These are phyloP conservation scores for Talaromyces sp. DNA, from an alignment of 2,329 filamentous ascomycete genomes.

Conservation along the genomic window DNA sequence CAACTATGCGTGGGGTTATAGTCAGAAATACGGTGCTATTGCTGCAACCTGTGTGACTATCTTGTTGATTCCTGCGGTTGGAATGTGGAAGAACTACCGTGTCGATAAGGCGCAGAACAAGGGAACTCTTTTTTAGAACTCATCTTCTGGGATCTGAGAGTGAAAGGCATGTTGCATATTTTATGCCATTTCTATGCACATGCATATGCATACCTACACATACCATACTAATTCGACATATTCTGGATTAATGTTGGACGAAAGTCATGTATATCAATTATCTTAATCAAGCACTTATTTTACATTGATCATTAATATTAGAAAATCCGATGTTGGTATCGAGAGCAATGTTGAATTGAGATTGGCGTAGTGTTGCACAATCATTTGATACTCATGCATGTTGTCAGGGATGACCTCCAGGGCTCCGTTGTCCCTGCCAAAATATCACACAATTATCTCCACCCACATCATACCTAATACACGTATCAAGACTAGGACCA, in stretches of 20 bases:
- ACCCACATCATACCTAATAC: background rate
- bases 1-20: slow-evolving; percentile 37
- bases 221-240: background rate
- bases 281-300: background rate
- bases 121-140: slow-evolving; percentile 28
- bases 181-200: background rate
- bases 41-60: slow-evolving; percentile 34
- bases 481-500: background rate
- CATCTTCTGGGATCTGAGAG: background rate
- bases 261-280: background rate
- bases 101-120: slow-evolving; percentile 41
- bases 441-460: background rate
- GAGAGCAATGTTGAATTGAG: background rate
- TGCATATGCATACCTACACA: background rate
- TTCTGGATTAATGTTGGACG: background rate
- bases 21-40: slow-evolving; percentile 36
- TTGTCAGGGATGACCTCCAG: background rate
- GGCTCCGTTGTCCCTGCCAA: background rate
- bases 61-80: slow-evolving; percentile 33
- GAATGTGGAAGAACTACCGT: slow-evolving; percentile 40
- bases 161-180: background rate
- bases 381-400: background rate
- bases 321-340: background rate
- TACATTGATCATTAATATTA: background rate
- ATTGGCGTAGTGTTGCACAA: background rate